A percentile compares a stretch with the other conserved stretches of the same genome.
phyloP scores from a whole-genome alignment of 2,329 filamentous ascomycete species.

The Penicillium olsonii region DNA sequence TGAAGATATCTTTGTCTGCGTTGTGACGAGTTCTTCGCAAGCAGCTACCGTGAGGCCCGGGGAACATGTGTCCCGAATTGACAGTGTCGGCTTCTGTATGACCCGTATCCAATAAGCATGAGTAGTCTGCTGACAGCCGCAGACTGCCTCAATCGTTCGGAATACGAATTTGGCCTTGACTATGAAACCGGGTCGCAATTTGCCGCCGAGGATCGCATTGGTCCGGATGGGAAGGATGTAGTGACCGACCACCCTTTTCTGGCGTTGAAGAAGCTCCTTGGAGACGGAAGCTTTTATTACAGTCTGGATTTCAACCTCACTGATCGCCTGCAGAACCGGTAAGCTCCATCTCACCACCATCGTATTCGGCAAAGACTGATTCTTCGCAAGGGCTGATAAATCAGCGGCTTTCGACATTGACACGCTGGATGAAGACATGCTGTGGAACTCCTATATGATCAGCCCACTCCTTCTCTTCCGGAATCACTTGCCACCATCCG shows the following conservation, averaged over 20 bases:
- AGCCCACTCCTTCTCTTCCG: conserved; percentile 87
- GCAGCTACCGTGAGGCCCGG: conserved; percentile 82
- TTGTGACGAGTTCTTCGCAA: conserved; percentile 76
- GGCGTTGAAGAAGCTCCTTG: conserved; percentile 85
- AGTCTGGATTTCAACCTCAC: conserved; percentile 98
- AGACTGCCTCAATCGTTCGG: conserved; percentile 83
- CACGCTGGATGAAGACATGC: conserved; percentile 85
- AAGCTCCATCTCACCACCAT: conserved; percentile 18
- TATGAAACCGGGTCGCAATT: conserved; percentile 57
- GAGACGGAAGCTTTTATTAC: conserved; percentile 96
- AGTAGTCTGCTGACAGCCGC: neutral
- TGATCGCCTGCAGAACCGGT: conserved; percentile 87
- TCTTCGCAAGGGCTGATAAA: conserved; percentile 64
- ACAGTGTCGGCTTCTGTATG: conserved; percentile 76
- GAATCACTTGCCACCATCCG: conserved; percentile 71
- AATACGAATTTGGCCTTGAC: conserved; percentile 76
- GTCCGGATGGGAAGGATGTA: conserved; percentile 65
- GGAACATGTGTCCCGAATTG: conserved; percentile 86
- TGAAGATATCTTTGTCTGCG: conserved; percentile 84
- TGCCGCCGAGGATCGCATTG: conserved; percentile 54
- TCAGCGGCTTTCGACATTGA: conserved; percentile 83
- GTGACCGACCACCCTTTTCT: conserved; percentile 83
- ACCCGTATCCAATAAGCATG: neutral
- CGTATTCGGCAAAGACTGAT: conserved; percentile 4
- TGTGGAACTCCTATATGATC: conserved; percentile 99